Percentiles rank a stretch among this genome's conserved stretches.
phyloP scores from a whole-genome alignment of 1,139 yeast species.

The Pneumocystis jirovecii region DNA sequence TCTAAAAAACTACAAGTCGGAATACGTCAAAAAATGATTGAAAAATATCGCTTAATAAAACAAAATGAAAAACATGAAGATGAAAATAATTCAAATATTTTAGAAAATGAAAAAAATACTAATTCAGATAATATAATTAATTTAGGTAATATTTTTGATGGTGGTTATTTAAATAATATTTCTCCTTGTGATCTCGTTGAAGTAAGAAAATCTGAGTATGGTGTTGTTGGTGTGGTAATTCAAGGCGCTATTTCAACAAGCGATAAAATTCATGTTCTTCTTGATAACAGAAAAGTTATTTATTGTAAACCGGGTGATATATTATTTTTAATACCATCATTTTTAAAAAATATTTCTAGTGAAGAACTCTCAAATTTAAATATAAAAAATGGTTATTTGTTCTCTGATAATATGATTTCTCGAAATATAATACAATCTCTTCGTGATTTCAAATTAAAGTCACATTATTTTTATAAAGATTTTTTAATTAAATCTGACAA shows the following conservation, averaged over 20 bases:
- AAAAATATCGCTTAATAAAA: not conserved
- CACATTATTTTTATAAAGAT: not conserved
- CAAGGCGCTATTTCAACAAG: not conserved
- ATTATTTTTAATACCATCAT: not conserved
- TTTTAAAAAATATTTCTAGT: not conserved
- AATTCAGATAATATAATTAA: not conserved
- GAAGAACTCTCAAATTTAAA: not conserved
- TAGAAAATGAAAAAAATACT: not conserved
- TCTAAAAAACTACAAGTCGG: not conserved
- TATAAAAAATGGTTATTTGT: not conserved
- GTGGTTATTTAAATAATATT: not conserved
- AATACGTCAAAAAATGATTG: not conserved
- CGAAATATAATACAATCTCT: not conserved
- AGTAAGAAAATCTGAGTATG: not conserved
- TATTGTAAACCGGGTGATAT: not conserved
- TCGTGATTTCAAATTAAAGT: not conserved
- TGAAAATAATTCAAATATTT: not conserved
- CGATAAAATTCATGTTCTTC: not conserved
- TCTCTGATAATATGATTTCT: not conserved
- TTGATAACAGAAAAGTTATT: not conserved
- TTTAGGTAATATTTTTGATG: not conserved
- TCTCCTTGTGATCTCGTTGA: conserved; percentile 1
- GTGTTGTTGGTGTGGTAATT: not conserved
- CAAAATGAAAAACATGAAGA: not conserved
- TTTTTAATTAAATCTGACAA: not conserved